Evolutionary conservation across 768 basidiomycete species (phyloP).

Genomic region (Termitomyces sp.): DNA sequence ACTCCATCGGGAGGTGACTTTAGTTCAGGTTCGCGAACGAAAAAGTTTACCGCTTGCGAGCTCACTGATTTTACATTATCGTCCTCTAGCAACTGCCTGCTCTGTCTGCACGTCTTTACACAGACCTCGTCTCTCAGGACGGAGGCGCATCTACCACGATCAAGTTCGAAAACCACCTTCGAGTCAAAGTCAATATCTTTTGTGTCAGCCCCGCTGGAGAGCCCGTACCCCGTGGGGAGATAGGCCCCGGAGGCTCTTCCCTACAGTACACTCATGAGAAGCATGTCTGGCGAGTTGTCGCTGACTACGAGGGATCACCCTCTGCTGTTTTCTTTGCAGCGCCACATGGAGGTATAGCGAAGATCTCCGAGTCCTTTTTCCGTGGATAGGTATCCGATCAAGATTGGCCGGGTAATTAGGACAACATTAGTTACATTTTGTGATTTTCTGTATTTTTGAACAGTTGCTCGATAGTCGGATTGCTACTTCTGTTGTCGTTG

Average conservation of each 20-base stretch:
- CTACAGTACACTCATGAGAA: slow-evolving; percentile 6
- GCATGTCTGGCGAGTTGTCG: slow-evolving; percentile 3
- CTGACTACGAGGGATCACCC: not conserved
- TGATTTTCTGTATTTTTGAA: not conserved
- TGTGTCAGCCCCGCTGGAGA: slow-evolving; percentile 2
- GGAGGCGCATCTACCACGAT: slow-evolving; percentile 4
- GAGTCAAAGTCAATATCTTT: slow-evolving; percentile 2
- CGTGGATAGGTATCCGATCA: not conserved
- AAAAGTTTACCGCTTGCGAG: not conserved
- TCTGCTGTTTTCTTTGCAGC: slow-evolving; percentile 4
- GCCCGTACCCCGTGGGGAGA: not conserved
- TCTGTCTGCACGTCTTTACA: not conserved
- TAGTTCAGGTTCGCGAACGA: not conserved
- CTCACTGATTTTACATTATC: not conserved
- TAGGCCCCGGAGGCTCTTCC: not conserved
- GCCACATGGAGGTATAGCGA: not conserved
- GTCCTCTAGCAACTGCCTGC: not conserved
- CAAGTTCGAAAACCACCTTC: slow-evolving; percentile 10
- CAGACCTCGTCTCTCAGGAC: not conserved
- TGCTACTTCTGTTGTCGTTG: not conserved
- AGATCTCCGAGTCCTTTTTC: not conserved
- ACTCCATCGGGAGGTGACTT: not conserved
- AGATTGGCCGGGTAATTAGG: not conserved
- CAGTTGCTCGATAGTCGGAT: not conserved
- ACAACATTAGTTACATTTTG: not conserved